Conservation (phyloP, 2,329 filamentous ascomycete genomes). For the Fusarium abutilonis region DNA sequence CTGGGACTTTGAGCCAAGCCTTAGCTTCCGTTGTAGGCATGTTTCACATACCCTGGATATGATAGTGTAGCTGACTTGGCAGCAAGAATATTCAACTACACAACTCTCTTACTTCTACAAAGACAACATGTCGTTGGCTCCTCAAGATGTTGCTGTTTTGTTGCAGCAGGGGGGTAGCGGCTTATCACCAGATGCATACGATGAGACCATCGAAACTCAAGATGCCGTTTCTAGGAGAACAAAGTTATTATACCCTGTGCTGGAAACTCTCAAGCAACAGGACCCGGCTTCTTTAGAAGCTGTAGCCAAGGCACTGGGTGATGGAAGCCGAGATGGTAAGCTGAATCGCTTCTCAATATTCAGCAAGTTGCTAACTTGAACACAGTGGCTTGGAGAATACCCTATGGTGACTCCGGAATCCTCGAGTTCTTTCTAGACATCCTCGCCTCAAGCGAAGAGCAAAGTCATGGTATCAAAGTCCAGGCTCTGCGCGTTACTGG, state of each 20-base stretch:
- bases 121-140: conserved; percentile 43
- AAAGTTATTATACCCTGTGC: conserved; percentile 51
- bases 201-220: conserved; percentile 42
- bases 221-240: conserved; percentile 42
- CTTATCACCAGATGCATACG: conserved; percentile 40
- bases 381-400: conserved; percentile 64
- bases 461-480: conserved; percentile 58
- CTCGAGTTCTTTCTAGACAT: conserved; percentile 65
- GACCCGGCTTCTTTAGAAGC: conserved; percentile 53
- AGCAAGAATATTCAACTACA: not conserved
- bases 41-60: not conserved
- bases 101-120: not conserved
- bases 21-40: conserved; percentile 2
- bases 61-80: conserved; percentile 3
- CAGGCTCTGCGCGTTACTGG: conserved; percentile 68
- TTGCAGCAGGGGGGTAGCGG: conserved; percentile 49
- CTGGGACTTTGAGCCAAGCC: not conserved
- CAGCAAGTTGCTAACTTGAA: not conserved
- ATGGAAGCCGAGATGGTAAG: conserved; percentile 66
- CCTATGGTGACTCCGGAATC: conserved; percentile 67
- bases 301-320: conserved; percentile 62
- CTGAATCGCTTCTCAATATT: not conserved
- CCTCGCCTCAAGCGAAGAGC: conserved; percentile 50
- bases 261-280: conserved; percentile 53
- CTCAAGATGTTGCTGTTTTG: conserved; percentile 52